Base-by-base conservation (phyloP, 2,329 filamentous ascomycete genomes). In the Aspergillus aculeatinus region DNA sequence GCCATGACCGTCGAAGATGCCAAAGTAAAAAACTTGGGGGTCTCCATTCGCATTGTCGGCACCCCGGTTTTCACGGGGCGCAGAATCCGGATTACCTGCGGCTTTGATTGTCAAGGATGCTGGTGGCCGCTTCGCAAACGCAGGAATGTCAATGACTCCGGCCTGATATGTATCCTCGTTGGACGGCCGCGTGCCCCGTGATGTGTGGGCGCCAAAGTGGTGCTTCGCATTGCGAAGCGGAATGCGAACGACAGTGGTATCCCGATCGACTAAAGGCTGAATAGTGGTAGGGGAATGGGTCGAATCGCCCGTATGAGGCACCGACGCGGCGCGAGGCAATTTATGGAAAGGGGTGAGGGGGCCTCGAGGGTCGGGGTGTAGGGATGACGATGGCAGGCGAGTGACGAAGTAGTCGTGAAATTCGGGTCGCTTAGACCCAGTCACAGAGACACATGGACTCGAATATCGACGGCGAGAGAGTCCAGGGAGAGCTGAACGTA, bases 321-420 rank as follows among this genome's bases (percentile, higher is more conserved):
- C 89, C 51, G 92, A 95, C 25, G 91, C 91, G 67, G 91, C 86
- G 68, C 92, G 89, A 52, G 93, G 93, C 5, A 97, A 85, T 74
- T 95, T 93, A 75, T 96, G 92, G 67, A 91, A 89, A 31, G 87
- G 87, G 3, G 87, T 88, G 29, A 79, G 72, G 19, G 83, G 78
- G 23, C 82, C 79, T 58, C 87, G 83, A 39, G 90, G 90, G 76
- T 98, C 94, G 7, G 95, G 94, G 68, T 97, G 91, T 49, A 96
- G 83, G 3, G 93, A 97, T 14, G 92, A 96, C 19, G 92, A 96
- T 4, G 95, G 94, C 1, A 99, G 85, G 75, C 97, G 92, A 9
- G 95, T 96, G 61, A 98, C 91, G 76, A 99, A 99, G 81, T 99
- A 98, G 69, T 96, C 92, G 80, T 97, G 92, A 76, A 98, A 98